These are phyloP conservation scores for Phytophthora macrochlamydospora DNA, from an alignment of 352 stramenopile species.

Conservation along the genomic window DNA sequence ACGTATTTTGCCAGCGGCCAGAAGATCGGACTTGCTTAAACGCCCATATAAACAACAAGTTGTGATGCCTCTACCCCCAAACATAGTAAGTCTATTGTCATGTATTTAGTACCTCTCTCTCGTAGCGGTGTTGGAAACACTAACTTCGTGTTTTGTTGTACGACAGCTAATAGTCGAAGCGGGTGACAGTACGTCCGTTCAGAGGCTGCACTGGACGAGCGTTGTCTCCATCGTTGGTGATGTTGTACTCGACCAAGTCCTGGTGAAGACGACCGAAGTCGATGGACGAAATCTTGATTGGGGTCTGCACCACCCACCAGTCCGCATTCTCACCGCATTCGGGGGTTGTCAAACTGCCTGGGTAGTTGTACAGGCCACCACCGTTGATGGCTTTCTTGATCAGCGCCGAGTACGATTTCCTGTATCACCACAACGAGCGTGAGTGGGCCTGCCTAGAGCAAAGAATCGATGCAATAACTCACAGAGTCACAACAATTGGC, in stretches of 20 bases:
- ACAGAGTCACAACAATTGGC: slow-evolving; percentile 30
- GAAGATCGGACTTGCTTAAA: slow-evolving; percentile 36
- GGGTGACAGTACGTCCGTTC: slow-evolving; percentile 38
- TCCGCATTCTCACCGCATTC: slow-evolving; percentile 56
- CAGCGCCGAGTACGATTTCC: slow-evolving; percentile 41
- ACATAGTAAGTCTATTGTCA: too few species aligned
- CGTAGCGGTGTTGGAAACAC: slow-evolving; percentile 7
- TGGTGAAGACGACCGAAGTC: slow-evolving; percentile 44
- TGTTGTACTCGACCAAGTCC: slow-evolving; percentile 37
- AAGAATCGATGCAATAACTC: slow-evolving; percentile 10
- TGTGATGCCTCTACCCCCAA: not conserved
- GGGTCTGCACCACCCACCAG: slow-evolving; percentile 68
- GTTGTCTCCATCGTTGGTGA: slow-evolving; percentile 50
- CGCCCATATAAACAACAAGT: slow-evolving; percentile 1
- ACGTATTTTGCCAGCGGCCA: slow-evolving; percentile 61
- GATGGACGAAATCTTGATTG: slow-evolving; percentile 43
- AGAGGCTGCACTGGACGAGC: slow-evolving; percentile 44
- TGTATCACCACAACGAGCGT: slow-evolving; percentile 13
- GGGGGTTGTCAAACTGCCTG: slow-evolving; percentile 67
- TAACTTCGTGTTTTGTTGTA: not conserved
- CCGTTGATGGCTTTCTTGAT: slow-evolving; percentile 13
- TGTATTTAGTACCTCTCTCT: slow-evolving; percentile 4
- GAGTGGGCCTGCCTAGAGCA: not conserved
- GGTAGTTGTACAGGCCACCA: slow-evolving; percentile 61
- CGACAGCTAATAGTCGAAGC: slow-evolving; percentile 18